A percentile compares a stretch with the other conserved stretches of the same genome.
These are phyloP conservation scores for Collybia nuda DNA, from an alignment of 768 basidiomycete genomes.

Conservation along the genomic window DNA sequence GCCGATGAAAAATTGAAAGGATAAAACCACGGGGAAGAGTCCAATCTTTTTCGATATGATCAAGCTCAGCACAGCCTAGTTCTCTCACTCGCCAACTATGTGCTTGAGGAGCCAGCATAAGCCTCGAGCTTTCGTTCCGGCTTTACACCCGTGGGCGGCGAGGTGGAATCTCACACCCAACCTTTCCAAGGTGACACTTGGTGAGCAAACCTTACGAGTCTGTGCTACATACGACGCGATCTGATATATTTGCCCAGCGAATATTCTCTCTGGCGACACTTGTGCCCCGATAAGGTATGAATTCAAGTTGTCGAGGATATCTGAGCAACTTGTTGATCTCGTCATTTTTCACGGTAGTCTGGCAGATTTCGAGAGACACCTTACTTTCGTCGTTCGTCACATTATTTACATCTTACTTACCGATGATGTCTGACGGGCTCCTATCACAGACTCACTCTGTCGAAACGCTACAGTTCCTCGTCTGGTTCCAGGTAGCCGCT, in stretches of 20 bases:
- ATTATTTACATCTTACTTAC: slow-evolving; percentile 11
- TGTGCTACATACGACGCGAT: slow-evolving; percentile 1
- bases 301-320: slow-evolving; percentile 3
- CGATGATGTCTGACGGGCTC: slow-evolving; percentile 19
- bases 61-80: too few relatives aligned
- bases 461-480: slow-evolving; percentile 32
- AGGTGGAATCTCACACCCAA: slow-evolving; percentile 21
- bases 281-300: slow-evolving; percentile 36
- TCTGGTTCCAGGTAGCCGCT: slow-evolving; percentile 30
- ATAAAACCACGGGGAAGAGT: too few relatives aligned
- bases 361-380: slow-evolving; percentile 23
- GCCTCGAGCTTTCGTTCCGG: slow-evolving; percentile 10
- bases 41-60: too few relatives aligned
- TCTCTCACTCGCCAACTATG: too few relatives aligned
- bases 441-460: slow-evolving; percentile 25
- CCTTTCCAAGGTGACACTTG: slow-evolving; percentile 19
- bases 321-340: not conserved
- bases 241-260: slow-evolving; percentile 17
- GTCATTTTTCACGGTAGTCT: slow-evolving; percentile 20
- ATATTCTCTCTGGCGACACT: slow-evolving; percentile 37
- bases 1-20: too few relatives aligned
- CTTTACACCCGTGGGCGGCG: slow-evolving; percentile 19
- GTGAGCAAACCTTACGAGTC: slow-evolving; percentile 9
- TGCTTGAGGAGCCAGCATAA: too few relatives aligned
- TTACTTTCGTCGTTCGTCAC: slow-evolving; percentile 21